These are phyloP conservation scores for Neurospora sp. DNA, from an alignment of 495 filamentous ascomycete species.

Conservation along the genomic window DNA sequence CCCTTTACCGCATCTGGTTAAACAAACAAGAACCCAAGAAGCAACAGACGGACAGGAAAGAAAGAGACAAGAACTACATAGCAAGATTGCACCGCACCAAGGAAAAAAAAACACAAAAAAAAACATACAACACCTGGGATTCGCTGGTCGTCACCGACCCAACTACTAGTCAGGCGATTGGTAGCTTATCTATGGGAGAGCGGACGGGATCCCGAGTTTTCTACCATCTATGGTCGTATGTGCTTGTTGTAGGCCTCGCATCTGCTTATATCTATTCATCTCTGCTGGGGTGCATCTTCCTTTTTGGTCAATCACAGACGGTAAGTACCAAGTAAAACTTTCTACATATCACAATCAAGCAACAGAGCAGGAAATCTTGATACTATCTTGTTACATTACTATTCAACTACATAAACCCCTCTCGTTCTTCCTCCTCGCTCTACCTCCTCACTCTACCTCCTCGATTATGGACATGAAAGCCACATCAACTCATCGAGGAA, in stretches of 20 bases:
- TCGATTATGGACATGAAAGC: background rate
- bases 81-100: background rate
- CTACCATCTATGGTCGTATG: background rate
- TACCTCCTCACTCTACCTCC: background rate
- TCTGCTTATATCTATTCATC: background rate
- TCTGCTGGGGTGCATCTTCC: background rate
- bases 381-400: background rate
- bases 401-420: background rate
- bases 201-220: background rate
- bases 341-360: background rate
- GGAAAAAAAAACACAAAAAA: background rate
- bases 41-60: background rate
- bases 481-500: background rate
- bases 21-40: background rate
- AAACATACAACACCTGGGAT: conserved; percentile 37
- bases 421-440: too few species aligned
- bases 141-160: conserved; percentile 32
- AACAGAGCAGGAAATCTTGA: background rate
- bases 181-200: conserved; percentile 26
- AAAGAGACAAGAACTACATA: background rate
- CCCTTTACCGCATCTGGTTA: background rate
- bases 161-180: conserved; percentile 30
- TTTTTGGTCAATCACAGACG: background rate
- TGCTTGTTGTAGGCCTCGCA: background rate
- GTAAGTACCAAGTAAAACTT: background rate